Base-by-base conservation (phyloP, 768 basidiomycete genomes). In the Cystobasidium onofrii region DNA sequence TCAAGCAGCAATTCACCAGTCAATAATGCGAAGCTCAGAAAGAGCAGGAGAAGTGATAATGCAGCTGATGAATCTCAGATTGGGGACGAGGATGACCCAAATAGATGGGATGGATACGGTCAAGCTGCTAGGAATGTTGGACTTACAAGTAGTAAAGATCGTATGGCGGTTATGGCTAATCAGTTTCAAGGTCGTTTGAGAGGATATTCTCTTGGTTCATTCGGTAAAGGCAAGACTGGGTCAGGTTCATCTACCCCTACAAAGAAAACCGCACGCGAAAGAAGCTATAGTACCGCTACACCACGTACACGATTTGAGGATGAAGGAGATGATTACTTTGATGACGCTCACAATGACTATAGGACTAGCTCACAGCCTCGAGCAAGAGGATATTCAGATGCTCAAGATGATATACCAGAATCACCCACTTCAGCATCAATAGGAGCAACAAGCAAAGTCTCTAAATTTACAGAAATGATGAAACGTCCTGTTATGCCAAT, bases 141-240 rank as follows among this genome's bases (percentile, higher is more conserved):
- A 4, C 12, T 20, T 50, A 20, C 46, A 50, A 50, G 15, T 20
- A 60, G 57, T 60, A 67, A 52, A 67, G 50, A 67, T 67, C 41
- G 50, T 20, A 46, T 67, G 39, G 6, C 65, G 3, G 43, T 31
- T 2, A 43, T 33, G 44, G 65, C 65, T 6, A 60, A 60, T 60
- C 57, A 60, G 27, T 60, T 29, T 31, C 39, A 67, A 52, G 65
- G 65, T 36, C 43, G 65, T 20, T 67, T 67, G 31, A 67, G 65
- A 67, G 65, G 65, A 13, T 67, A 67, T 33, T 67, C 65, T 4
- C 44, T 67, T 41, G 65, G 65, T 3, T 67, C 65, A 9, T 67
- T 67, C 34, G 65, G 65, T 13, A 60, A 60, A 60, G 25, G 29
- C 27, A 34, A 34, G 25, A 29, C 23, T 60, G 57, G 57, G 27